A percentile compares a stretch with the other conserved stretches of the same genome.
These are phyloP conservation scores for Thalassiosira ordinaria DNA, from an alignment of 352 stramenopile species.

Conservation along the genomic window DNA sequence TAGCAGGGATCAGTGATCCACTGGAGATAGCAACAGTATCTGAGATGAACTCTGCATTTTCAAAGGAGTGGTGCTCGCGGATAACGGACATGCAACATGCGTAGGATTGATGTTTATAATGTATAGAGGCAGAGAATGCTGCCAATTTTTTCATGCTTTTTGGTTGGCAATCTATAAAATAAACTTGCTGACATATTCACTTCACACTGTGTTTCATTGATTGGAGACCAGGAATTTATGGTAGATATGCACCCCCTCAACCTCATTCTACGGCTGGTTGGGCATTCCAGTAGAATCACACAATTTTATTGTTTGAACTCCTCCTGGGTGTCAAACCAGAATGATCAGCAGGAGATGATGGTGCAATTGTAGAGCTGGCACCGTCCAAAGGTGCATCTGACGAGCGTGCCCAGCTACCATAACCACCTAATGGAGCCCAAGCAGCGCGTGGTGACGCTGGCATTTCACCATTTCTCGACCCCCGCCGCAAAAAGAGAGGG, in stretches of 20 bases:
- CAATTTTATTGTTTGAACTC: neutral
- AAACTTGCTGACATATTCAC: too few species aligned
- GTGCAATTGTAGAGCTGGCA: neutral
- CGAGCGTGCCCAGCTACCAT: constrained; percentile 10
- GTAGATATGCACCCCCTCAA: too few species aligned
- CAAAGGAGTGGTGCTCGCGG: neutral
- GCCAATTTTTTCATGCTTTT: too few species aligned
- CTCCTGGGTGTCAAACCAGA: neutral
- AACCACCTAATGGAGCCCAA: constrained; percentile 4
- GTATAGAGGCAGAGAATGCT: too few species aligned
- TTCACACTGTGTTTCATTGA: too few species aligned
- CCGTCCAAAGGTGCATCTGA: neutral
- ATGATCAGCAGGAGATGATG: neutral
- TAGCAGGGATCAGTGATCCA: neutral
- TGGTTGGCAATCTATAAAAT: too few species aligned
- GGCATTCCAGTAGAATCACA: too few species aligned
- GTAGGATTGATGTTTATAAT: too few species aligned
- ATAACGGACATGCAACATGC: constrained; percentile 1
- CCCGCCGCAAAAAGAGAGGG: neutral
- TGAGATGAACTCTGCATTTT: constrained; percentile 1
- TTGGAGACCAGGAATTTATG: too few species aligned
- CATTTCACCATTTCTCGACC: neutral
- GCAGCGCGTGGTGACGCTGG: neutral
- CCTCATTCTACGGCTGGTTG: too few species aligned
- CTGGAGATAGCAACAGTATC: neutral